Evolutionary conservation across 768 basidiomycete species (phyloP), one percentile per base, ranked within the genome.

Genomic region (Stropharia rugosoannulata): DNA sequence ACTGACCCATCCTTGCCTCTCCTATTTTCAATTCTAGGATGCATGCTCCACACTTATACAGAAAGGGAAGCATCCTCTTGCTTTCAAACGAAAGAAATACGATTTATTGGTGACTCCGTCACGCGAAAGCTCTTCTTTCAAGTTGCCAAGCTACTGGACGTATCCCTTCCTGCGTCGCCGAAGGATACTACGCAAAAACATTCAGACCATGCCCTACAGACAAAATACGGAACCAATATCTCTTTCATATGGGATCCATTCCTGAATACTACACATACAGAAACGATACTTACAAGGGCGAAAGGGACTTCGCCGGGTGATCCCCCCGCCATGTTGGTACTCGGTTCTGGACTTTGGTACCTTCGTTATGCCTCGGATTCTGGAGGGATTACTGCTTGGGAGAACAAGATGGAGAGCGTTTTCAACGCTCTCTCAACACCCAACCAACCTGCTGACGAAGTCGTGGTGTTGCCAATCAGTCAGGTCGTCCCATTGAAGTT

Each of bases 261-360:
- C 68, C 79, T 96, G 42, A 97, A 95, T 68, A 72, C 77, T 11
- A 83, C 88, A 1, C 73, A 75, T 50, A 78, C 84, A 13, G 65
- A 73, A 40, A 64, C 75, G n/a, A 65, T 83, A 45, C 71, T 89
- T 27, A 59, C 52, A 4, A 46, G 49, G n/a, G 39, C 56, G 18
- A 61, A n/a, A 12, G 18, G 29, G 32, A 32, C 38, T 19, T 16
- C 41, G 7, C 22, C 40, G 42, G 46, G 11, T n/a, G 15, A 42
- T 54, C 29, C 66, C 27, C 64, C 73, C 1, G 83, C 87, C 0
- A 70, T 97, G 44, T 78, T 95, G 27, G 87, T 95, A 9, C 68
- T 97, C 13, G 94, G 94, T 9, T 86, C 89, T 12, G 94, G 94
- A 0, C 74, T 96, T 37, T 95, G 94, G 94, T 93, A 93, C 68